Percentiles rank a stretch among this genome's conserved stretches.
These are phyloP conservation scores for Phlebiopsis flavidoalba DNA, from an alignment of 768 basidiomycete genomes.

Conservation along the genomic window DNA sequence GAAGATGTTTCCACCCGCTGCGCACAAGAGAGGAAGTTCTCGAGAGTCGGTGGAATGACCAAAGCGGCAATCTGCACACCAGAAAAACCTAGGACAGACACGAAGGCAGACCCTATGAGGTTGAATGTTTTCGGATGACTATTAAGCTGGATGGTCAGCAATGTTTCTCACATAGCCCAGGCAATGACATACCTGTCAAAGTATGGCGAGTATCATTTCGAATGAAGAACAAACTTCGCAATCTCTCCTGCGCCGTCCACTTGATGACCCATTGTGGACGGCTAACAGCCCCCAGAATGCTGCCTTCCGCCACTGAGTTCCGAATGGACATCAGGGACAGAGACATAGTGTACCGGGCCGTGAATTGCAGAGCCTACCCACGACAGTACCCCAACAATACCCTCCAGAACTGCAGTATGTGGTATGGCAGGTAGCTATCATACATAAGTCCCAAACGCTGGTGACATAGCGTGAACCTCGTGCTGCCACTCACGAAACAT, in stretches of 20 bases:
- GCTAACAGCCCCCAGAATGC: conserved; percentile 25
- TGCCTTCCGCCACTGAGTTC: conserved; percentile 24
- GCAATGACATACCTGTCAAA: conserved; percentile 19
- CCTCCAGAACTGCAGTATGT: conserved; percentile 24
- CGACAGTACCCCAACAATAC: conserved; percentile 19
- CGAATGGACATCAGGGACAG: too few species aligned
- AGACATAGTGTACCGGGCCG: conserved; percentile 22
- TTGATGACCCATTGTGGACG: conserved; percentile 28
- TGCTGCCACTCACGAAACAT: conserved; percentile 20
- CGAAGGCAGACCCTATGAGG: conserved; percentile 17
- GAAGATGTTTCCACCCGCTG: conserved; percentile 26
- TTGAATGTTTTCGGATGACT: conserved; percentile 26
- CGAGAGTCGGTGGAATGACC: conserved; percentile 16
- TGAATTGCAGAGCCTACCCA: conserved; percentile 26
- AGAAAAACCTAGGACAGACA: conserved; percentile 16
- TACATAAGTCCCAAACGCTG: neutral
- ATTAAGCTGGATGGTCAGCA: neutral
- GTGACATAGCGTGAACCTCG: neutral
- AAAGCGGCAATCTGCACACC: conserved; percentile 23
- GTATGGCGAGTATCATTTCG: conserved; percentile 22
- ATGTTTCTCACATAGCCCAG: neutral
- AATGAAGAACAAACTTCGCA: conserved; percentile 27
- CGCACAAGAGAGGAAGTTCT: conserved; percentile 22
- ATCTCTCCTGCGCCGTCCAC: conserved; percentile 26
- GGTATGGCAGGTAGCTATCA: conserved; percentile 20